Base-by-base conservation (phyloP, 805 yeast species). In the Metschnikowia sp. region DNA sequence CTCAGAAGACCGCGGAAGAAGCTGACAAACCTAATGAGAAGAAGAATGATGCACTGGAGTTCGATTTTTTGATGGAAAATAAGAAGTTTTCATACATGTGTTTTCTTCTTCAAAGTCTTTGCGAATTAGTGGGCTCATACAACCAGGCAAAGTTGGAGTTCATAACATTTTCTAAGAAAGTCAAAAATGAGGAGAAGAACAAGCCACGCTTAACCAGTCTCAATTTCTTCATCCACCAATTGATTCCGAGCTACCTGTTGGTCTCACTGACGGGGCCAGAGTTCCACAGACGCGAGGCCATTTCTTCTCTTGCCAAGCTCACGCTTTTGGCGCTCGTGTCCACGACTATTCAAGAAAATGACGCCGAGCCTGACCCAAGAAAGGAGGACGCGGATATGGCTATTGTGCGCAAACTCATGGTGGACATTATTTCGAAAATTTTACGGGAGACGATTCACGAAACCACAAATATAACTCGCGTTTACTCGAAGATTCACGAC, bases 61-160 rank as follows among this genome's bases (percentile, higher is more conserved):
- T 54, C 18, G 53, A 50, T 3, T 37, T 36, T n/a, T 43, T 55
- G 7, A 63, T 75, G 39, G 74, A 69, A 47, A 86, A 86, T 59
- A 68, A 73, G 8, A 74, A 78, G 30, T 87, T 84, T 63, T 75
- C 83, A 0, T 84, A 86, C 56, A 80, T 82, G 49, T 76, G 84
- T 38, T 90, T 84, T 62, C 64, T 91, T 40, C 66, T 91, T 35
- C 87, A 83, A 54, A 66, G 81, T 0, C 64, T 90, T 35, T 76
- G 83, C 0, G 97, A 91, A 55, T 66, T 89, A 8, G 64, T 91
- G 8, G 79, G 83, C 2, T 86, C 96, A 2, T 91, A 90, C 61
- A 85, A 83, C 51, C 84, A 83, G 51, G 80, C 90, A 42, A 91
- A 91, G 62, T 75, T 86, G 42, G 96, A 90, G 57, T 86, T 91